Percentiles rank a stretch among this genome's conserved stretches.
These are phyloP conservation scores for Lactarius deliciosus DNA, from an alignment of 768 basidiomycete species.

Conservation along the genomic window DNA sequence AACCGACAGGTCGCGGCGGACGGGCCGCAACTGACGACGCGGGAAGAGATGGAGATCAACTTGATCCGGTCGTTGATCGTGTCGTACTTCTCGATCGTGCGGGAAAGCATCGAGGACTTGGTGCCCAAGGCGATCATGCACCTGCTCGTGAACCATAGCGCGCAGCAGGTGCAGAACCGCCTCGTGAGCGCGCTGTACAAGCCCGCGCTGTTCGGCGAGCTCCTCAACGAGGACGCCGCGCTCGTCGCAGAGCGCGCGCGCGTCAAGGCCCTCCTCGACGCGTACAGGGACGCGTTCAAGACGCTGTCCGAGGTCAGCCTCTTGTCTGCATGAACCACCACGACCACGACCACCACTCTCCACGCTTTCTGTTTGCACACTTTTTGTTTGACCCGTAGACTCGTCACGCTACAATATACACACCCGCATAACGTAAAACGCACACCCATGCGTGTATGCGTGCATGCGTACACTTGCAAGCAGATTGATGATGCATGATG, in stretches of 20 bases:
- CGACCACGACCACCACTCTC: background rate
- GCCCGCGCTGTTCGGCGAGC: conserved; percentile 85
- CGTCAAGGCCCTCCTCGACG: conserved; percentile 92
- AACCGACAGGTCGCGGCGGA: conserved; percentile 46
- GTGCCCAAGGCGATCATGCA: conserved; percentile 99
- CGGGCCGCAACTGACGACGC: conserved; percentile 62
- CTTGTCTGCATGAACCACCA: conserved; percentile 48
- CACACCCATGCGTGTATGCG: no score
- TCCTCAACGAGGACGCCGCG: conserved; percentile 94
- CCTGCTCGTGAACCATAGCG: conserved; percentile 93
- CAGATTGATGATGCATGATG: no score
- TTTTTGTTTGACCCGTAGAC: no score
- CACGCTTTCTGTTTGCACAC: background rate
- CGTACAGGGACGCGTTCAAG: conserved; percentile 93
- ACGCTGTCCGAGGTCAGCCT: conserved; percentile 80
- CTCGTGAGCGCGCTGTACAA: conserved; percentile 94
- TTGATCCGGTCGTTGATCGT: conserved; percentile 93
- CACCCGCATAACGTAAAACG: no score
- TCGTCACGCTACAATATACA: no score
- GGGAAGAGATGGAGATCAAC: conserved; percentile 96
- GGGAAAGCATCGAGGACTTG: conserved; percentile 95
- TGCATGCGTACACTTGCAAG: no score
- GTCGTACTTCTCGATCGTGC: conserved; percentile 94
- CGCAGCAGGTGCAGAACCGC: conserved; percentile 94
- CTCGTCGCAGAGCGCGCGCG: conserved; percentile 90